Percentiles rank a stretch among this genome's conserved stretches.
These are phyloP conservation scores for Nadsonia commutata DNA, from an alignment of 1,139 yeast genomes.

Conservation along the genomic window DNA sequence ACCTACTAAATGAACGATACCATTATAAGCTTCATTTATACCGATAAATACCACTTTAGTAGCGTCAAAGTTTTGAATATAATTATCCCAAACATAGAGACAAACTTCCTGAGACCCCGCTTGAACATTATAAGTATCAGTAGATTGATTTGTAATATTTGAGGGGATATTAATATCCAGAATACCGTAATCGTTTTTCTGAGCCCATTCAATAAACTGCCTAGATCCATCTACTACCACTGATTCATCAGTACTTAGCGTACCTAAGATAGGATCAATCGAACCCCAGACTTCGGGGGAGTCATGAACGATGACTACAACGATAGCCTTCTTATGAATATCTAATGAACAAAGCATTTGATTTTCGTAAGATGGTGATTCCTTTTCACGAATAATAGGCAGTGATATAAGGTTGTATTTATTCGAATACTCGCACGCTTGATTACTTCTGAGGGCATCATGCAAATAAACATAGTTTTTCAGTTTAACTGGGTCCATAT, in stretches of 20 bases:
- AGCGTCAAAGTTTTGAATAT: conserved; percentile 59
- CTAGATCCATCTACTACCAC: conserved; percentile 47
- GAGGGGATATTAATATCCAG: conserved; percentile 72
- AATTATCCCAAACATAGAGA: conserved; percentile 81
- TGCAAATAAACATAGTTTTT: conserved; percentile 6
- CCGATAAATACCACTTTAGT: conserved; percentile 70
- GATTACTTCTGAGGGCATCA: conserved; percentile 63
- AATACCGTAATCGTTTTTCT: conserved; percentile 49
- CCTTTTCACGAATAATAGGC: conserved; percentile 39
- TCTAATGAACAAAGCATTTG: conserved; percentile 66
- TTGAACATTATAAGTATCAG: conserved; percentile 11
- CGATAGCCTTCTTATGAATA: conserved; percentile 45
- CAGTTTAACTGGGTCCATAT: conserved; percentile 7
- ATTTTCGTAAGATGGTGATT: conserved; percentile 42
- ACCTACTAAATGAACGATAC: conserved; percentile 76
- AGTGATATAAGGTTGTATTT: conserved; percentile 48
- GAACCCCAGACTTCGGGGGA: conserved; percentile 92
- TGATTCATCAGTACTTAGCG: conserved; percentile 57
- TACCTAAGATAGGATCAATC: conserved; percentile 65
- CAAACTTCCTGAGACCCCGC: conserved; percentile 51
- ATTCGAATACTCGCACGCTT: conserved; percentile 41
- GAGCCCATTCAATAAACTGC: conserved; percentile 46
- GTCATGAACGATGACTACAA: conserved; percentile 69
- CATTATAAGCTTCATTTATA: conserved; percentile 78
- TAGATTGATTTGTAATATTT: conserved; percentile 10